Conservation (phyloP, 495 filamentous ascomycete species). For the Platismatia glauca region DNA sequence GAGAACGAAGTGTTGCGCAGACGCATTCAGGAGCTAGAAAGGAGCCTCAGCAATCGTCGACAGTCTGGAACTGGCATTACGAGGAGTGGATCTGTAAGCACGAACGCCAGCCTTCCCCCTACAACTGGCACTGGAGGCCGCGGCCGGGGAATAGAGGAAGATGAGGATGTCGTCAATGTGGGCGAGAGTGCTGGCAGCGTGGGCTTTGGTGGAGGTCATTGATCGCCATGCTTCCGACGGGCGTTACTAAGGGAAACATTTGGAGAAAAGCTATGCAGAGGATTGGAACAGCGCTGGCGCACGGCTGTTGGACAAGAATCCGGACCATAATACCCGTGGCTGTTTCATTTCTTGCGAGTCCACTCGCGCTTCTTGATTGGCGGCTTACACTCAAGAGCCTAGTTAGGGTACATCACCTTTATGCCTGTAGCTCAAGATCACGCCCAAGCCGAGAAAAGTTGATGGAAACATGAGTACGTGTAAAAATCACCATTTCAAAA, state of each 20-base stretch:
- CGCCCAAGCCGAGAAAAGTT: no score
- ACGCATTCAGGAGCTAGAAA: constrained; percentile 67
- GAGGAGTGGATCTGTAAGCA: constrained; percentile 36
- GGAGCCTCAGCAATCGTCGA: constrained; percentile 34
- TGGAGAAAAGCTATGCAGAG: background rate
- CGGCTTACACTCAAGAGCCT: no score
- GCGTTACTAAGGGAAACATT: background rate
- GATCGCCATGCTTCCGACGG: background rate
- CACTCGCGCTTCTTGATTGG: no score
- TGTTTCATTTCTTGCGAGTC: background rate
- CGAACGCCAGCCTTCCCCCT: constrained; percentile 30
- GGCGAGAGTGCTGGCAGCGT: constrained; percentile 50
- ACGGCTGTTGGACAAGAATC: background rate
- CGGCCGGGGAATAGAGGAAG: constrained; percentile 1
- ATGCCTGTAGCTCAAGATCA: no score
- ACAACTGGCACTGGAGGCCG: constrained; percentile 13
- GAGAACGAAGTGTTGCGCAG: constrained; percentile 74
- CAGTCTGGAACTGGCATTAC: constrained; percentile 34
- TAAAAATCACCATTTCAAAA: no score
- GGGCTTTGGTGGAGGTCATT: constrained; percentile 26
- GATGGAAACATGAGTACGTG: no score
- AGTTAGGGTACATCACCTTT: no score
- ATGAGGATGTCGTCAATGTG: constrained; percentile 31
- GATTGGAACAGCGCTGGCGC: constrained; percentile 10
- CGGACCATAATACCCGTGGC: background rate